These are phyloP conservation scores for Cladosporium austrohemisphaericum DNA, from an alignment of 2,329 filamentous ascomycete species.

Conservation along the genomic window DNA sequence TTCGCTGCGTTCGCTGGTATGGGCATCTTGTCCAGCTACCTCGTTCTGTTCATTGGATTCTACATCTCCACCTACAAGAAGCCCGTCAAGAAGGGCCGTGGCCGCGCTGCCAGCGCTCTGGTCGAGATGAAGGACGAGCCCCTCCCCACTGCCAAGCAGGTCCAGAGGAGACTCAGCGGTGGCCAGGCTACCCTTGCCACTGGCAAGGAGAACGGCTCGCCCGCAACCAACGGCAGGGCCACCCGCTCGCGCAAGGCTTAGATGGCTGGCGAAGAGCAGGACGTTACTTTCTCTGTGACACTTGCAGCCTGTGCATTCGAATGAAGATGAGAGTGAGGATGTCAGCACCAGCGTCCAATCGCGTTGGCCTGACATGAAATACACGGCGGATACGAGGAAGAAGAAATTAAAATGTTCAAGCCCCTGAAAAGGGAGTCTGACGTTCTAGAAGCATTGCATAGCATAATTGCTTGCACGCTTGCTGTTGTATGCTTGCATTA, in stretches of 20 bases:
- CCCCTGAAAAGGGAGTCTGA: too few species aligned
- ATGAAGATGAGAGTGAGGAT: too few species aligned
- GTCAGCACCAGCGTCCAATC: too few species aligned
- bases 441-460: neutral
- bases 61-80: slow-evolving; percentile 96
- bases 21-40: slow-evolving; percentile 87
- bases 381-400: neutral
- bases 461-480: neutral
- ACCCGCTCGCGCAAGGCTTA: slow-evolving; percentile 70
- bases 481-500: neutral
- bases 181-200: slow-evolving; percentile 34
- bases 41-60: slow-evolving; percentile 98
- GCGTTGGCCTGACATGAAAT: too few species aligned
- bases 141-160: slow-evolving; percentile 53
- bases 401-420: too few species aligned
- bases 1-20: slow-evolving; percentile 93
- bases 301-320: neutral
- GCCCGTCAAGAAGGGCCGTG: slow-evolving; percentile 67
- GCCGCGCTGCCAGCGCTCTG: slow-evolving; percentile 76
- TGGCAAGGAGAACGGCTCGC: slow-evolving; percentile 36
- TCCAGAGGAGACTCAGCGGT: slow-evolving; percentile 50
- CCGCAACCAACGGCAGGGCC: slow-evolving; percentile 54
- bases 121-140: slow-evolving; percentile 79
- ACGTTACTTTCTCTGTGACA: too few species aligned
- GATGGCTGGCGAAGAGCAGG: slow-evolving; percentile 14